Evolutionary conservation across 2,329 filamentous ascomycete species (phyloP).

Genomic region (Pezicula carpinea): DNA sequence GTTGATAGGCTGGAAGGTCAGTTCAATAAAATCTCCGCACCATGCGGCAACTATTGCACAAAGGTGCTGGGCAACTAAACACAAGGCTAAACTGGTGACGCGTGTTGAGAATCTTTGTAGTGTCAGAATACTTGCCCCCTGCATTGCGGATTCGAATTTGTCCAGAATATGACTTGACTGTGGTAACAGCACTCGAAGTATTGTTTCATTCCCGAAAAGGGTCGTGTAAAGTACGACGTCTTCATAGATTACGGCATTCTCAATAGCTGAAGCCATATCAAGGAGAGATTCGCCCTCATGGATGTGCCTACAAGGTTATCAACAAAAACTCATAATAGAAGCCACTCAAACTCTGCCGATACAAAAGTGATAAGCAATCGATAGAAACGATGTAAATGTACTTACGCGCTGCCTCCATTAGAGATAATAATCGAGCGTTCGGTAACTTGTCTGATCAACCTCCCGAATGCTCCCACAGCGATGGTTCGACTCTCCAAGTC

Average conservation of each 20-base stretch:
- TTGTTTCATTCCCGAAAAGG: slow-evolving; percentile 1
- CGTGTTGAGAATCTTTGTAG: slow-evolving; percentile 11
- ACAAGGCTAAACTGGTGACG: slow-evolving; percentile 15
- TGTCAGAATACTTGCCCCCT: slow-evolving; percentile 7
- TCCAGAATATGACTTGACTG: too few relatives aligned
- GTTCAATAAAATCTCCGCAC: slow-evolving; percentile 6
- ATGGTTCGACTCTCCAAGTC: slow-evolving; percentile 51
- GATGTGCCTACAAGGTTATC: slow-evolving; percentile 8
- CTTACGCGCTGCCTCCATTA: slow-evolving; percentile 14
- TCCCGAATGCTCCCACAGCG: slow-evolving; percentile 34
- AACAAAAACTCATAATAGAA: slow-evolving; percentile 1
- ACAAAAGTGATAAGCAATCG: not conserved
- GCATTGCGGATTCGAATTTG: not conserved
- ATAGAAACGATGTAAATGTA: not conserved
- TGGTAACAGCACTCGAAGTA: too few relatives aligned
- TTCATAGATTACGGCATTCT: slow-evolving; percentile 19
- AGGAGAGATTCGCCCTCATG: slow-evolving; percentile 12
- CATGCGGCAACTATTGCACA: slow-evolving; percentile 17
- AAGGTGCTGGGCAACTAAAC: slow-evolving; percentile 5
- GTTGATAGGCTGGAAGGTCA: slow-evolving; percentile 17
- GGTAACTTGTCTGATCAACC: slow-evolving; percentile 49
- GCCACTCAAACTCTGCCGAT: not conserved
- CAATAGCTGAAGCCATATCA: slow-evolving; percentile 12
- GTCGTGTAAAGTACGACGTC: slow-evolving; percentile 21
- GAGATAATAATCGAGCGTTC: slow-evolving; percentile 31